Conservation (phyloP, 352 stramenopile species). For the Phytophthora capsici region DNA sequence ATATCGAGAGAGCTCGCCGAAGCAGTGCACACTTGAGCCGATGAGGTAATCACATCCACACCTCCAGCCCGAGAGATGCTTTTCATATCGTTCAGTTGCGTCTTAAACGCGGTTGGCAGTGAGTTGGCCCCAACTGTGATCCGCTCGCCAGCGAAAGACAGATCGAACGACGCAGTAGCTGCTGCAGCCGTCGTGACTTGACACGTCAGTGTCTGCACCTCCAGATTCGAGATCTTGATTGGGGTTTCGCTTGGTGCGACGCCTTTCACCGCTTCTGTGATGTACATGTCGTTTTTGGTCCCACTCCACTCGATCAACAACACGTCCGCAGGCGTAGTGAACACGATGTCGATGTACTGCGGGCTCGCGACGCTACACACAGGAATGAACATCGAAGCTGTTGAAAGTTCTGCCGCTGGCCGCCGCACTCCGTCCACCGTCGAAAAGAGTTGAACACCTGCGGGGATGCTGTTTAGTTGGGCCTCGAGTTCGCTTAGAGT, state of each 20-base stretch:
- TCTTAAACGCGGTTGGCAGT: slow-evolving; percentile 38
- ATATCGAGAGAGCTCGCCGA: slow-evolving; percentile 46
- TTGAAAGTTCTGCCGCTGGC: slow-evolving; percentile 32
- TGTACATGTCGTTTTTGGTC: slow-evolving; percentile 66
- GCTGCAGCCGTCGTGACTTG: slow-evolving; percentile 43
- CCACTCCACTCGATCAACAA: slow-evolving; percentile 57
- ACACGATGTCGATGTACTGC: slow-evolving; percentile 61
- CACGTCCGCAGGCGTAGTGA: slow-evolving; percentile 58
- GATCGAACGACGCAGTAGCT: slow-evolving; percentile 51
- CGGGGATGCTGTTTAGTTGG: slow-evolving; percentile 58
- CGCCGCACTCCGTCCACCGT: slow-evolving; percentile 26
- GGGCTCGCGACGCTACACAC: slow-evolving; percentile 67
- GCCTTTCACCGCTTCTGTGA: slow-evolving; percentile 69
- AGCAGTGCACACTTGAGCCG: slow-evolving; percentile 42
- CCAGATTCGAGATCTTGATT: slow-evolving; percentile 61
- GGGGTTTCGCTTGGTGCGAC: slow-evolving; percentile 31
- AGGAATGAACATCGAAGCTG: slow-evolving; percentile 43
- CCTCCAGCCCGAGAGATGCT: slow-evolving; percentile 51
- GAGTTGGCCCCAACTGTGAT: slow-evolving; percentile 53
- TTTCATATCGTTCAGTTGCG: slow-evolving; percentile 57
- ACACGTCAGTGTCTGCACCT: slow-evolving; percentile 64
- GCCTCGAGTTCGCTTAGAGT: slow-evolving; percentile 59
- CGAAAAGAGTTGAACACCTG: slow-evolving; percentile 54
- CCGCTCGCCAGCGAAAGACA: slow-evolving; percentile 46
- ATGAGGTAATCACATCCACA: slow-evolving; percentile 52